phyloP scores from a whole-genome alignment of 345 rosid species.

The Linum tenue region DNA sequence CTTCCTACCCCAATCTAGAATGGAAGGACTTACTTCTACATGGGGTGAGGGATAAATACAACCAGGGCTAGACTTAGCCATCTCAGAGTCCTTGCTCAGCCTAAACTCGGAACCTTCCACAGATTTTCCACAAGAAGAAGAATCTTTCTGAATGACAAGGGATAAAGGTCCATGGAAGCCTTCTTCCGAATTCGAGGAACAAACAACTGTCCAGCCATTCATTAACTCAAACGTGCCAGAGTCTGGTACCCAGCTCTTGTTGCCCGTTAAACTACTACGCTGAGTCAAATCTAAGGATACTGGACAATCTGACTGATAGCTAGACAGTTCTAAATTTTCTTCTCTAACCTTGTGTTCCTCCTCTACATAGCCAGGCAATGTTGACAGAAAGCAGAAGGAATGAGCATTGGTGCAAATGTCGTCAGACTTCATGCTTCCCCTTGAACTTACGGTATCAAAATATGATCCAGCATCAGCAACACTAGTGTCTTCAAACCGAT shows the following conservation, averaged over 20 bases:
- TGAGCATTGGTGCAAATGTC: constrained; percentile 2
- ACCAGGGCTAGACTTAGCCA: constrained; percentile 23
- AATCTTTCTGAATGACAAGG: constrained; percentile 10
- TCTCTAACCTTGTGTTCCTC: background rate
- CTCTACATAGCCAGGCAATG: background rate
- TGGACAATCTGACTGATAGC: background rate
- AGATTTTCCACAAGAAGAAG: constrained; percentile 22
- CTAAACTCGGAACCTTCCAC: constrained; percentile 22
- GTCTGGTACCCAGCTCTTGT: background rate
- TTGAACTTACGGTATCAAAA: background rate
- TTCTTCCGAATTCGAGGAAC: constrained; percentile 37
- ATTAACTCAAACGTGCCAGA: constrained; percentile 32
- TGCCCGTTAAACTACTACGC: background rate
- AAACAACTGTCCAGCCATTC: constrained; percentile 43
- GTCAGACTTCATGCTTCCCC: background rate
- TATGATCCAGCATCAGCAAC: background rate
- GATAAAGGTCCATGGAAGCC: constrained; percentile 26
- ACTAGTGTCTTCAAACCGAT: background rate
- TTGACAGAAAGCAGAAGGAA: constrained; percentile 1
- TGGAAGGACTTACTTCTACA: constrained; percentile 43
- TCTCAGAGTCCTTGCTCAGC: constrained; percentile 24
- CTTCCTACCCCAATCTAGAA: constrained; percentile 52
- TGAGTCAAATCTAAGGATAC: background rate
- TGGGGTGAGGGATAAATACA: constrained; percentile 25
- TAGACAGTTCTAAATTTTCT: background rate